A percentile compares a stretch with the other conserved stretches of the same genome.
These are phyloP conservation scores for Yamadazyma atmosphaerica DNA, from an alignment of 1,139 yeast species.

Conservation along the genomic window DNA sequence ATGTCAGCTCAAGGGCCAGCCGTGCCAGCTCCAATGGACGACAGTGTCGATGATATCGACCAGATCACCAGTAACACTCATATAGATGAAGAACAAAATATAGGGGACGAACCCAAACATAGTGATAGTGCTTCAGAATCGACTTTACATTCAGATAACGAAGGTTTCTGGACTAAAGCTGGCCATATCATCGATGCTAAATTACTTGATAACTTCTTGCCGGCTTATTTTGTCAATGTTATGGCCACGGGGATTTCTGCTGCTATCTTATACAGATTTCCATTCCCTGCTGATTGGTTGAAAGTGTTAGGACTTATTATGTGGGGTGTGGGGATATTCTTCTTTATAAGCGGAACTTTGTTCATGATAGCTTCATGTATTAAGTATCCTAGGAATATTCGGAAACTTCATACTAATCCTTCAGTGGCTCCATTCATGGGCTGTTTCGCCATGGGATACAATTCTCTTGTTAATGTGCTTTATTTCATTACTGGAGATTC, in stretches of 20 bases:
- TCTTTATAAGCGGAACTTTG: conserved; percentile 42
- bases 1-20: too few species aligned
- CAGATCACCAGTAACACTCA: background rate
- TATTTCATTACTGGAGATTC: conserved; percentile 33
- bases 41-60: background rate
- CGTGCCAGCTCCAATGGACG: background rate
- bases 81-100: background rate
- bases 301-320: conserved; percentile 55
- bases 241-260: conserved; percentile 86
- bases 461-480: conserved; percentile 61
- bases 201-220: conserved; percentile 40
- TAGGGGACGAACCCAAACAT: background rate
- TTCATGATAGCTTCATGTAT: conserved; percentile 39
- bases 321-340: conserved; percentile 51
- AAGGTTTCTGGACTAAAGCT: background rate
- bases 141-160: background rate
- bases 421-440: conserved; percentile 65
- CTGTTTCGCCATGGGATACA: conserved; percentile 74
- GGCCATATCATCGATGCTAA: conserved; percentile 11
- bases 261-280: conserved; percentile 59
- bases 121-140: background rate
- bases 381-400: conserved; percentile 33
- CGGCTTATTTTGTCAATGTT: conserved; percentile 67
- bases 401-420: conserved; percentile 43
- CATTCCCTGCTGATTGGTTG: conserved; percentile 66